A percentile compares a stretch with the other conserved stretches of the same genome.
phyloP scores from a whole-genome alignment of 169 alveolate genomes.

The Cyclospora cayetanensis region DNA sequence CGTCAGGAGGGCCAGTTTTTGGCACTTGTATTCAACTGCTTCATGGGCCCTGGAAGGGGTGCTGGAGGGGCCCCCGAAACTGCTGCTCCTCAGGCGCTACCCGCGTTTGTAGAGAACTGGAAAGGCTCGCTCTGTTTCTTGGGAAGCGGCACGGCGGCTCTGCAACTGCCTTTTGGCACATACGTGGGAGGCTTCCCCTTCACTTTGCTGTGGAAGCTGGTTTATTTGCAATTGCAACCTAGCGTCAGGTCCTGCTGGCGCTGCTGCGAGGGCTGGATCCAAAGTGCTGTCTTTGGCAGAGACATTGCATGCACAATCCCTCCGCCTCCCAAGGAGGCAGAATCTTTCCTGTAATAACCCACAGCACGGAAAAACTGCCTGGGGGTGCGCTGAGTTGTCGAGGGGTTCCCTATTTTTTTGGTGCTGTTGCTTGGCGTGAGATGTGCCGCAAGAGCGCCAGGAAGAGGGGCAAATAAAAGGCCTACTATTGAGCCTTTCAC shows the following conservation, averaged over 20 bases:
- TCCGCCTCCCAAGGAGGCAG: no score
- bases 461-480: no score
- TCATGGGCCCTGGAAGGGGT: background rate
- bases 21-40: slow-evolving; percentile 71
- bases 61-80: slow-evolving; percentile 3
- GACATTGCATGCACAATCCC: background rate
- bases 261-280: slow-evolving; percentile 21
- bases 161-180: slow-evolving; percentile 34
- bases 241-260: slow-evolving; percentile 17
- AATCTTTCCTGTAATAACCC: no score
- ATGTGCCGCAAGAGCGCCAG: no score
- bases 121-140: slow-evolving; percentile 30
- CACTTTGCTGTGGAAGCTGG: slow-evolving; percentile 35
- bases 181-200: slow-evolving; percentile 44
- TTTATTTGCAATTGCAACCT: slow-evolving; percentile 17
- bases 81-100: background rate
- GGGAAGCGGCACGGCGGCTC: slow-evolving; percentile 37
- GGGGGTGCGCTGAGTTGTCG: no score
- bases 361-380: no score
- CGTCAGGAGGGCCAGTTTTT: slow-evolving; percentile 76
- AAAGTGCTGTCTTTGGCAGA: background rate
- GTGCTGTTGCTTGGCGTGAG: no score
- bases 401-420: no score
- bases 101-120: slow-evolving; percentile 17
- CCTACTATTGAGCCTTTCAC: no score